phyloP scores from a whole-genome alignment of 805 yeast species.

The Priceomyces medius region DNA sequence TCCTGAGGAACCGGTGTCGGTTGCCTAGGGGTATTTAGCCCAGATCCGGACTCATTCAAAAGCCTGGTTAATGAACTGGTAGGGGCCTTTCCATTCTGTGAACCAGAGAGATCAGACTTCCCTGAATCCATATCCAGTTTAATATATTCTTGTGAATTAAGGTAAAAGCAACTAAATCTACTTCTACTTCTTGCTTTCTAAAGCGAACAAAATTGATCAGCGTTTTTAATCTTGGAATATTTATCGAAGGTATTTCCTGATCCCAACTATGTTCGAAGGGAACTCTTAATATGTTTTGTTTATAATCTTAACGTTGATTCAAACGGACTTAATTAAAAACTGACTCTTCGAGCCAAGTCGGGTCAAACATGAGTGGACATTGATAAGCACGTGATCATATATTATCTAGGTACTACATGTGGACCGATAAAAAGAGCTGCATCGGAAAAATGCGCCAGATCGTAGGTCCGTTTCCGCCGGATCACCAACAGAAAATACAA shows the following conservation, averaged over 20 bases:
- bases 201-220: too few species aligned
- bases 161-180: background rate
- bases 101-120: slow-evolving; percentile 7
- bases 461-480: too few species aligned
- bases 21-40: slow-evolving; percentile 12
- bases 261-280: too few species aligned
- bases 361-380: background rate
- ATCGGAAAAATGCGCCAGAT: too few species aligned
- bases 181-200: background rate
- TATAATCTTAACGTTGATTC: too few species aligned
- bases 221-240: too few species aligned
- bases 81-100: slow-evolving; percentile 19
- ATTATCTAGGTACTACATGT: slow-evolving; percentile 1
- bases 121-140: slow-evolving; percentile 13
- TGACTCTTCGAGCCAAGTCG: too few species aligned
- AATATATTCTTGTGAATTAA: background rate
- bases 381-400: slow-evolving; percentile 3
- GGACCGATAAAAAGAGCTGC: background rate
- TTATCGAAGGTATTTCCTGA: too few species aligned
- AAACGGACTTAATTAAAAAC: too few species aligned
- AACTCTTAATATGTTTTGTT: too few species aligned
- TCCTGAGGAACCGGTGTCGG: background rate
- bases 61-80: slow-evolving; percentile 39
- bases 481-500: too few species aligned
- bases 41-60: slow-evolving; percentile 32